Evolutionary conservation across 2,329 filamentous ascomycete genomes (phyloP).

Genomic region (Stylonectria norvegica): DNA sequence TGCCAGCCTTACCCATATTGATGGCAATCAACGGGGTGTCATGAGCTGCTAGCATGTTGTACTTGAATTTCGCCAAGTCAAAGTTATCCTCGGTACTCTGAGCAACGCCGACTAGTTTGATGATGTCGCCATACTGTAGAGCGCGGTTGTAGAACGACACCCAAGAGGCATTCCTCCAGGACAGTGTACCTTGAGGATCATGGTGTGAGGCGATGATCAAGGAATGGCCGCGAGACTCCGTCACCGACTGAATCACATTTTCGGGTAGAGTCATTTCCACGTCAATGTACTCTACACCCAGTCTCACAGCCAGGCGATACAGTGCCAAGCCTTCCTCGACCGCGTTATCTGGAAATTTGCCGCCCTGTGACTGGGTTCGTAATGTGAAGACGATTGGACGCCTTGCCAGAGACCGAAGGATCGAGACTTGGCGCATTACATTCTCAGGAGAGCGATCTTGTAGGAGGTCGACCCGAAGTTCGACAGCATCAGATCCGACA

Average conservation of each 20-base stretch:
- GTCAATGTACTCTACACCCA: constrained; percentile 90
- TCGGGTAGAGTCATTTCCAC: constrained; percentile 85
- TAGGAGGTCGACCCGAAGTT: constrained; percentile 88
- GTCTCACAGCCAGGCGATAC: constrained; percentile 73
- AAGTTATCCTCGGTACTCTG: constrained; percentile 80
- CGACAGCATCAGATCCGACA: constrained; percentile 87
- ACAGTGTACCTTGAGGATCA: constrained; percentile 73
- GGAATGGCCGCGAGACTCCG: constrained; percentile 64
- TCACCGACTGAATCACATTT: constrained; percentile 66
- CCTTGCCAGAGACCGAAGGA: constrained; percentile 67
- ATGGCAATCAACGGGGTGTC: constrained; percentile 85
- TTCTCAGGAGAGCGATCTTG: constrained; percentile 73
- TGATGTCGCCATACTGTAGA: constrained; percentile 83
- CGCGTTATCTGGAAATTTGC: constrained; percentile 77
- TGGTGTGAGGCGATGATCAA: constrained; percentile 95
- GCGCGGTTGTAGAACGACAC: constrained; percentile 85
- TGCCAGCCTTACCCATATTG: constrained; percentile 88
- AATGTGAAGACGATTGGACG: constrained; percentile 91
- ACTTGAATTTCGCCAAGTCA: constrained; percentile 76
- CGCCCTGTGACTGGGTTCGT: constrained; percentile 80
- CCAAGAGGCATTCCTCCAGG: constrained; percentile 94
- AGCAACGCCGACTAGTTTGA: constrained; percentile 89
- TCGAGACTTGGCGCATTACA: constrained; percentile 75
- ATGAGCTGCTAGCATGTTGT: constrained; percentile 68
- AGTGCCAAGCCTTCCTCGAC: constrained; percentile 68